phyloP scores from a whole-genome alignment of 208 protist genomes.

The Naegleria fowleri region DNA sequence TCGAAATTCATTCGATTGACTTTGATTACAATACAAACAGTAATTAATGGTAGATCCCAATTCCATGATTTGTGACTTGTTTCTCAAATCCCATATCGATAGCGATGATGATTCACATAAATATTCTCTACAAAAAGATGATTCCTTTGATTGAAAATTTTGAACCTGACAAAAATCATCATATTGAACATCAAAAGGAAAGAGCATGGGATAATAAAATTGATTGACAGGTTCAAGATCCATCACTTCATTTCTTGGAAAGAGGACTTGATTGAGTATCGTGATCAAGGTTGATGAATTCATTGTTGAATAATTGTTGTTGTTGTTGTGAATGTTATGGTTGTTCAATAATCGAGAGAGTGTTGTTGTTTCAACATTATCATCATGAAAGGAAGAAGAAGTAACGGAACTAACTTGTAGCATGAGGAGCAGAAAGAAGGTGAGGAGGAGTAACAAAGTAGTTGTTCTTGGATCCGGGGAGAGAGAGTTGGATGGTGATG shows the following conservation, averaged over 20 bases:
- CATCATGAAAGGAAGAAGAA: too few relatives aligned
- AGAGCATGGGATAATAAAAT: not conserved
- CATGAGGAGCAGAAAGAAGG: too few relatives aligned
- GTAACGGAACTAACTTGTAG: too few relatives aligned
- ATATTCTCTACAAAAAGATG: not conserved
- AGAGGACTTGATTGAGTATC: not conserved
- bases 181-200: not conserved
- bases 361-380: too few relatives aligned
- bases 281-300: too few relatives aligned
- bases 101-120: not conserved
- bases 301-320: too few relatives aligned
- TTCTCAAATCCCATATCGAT: not conserved
- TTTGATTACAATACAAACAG: not conserved
- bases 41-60: not conserved
- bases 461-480: too few relatives aligned
- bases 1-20: not conserved
- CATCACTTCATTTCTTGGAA: not conserved
- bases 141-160: too few relatives aligned
- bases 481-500: too few relatives aligned
- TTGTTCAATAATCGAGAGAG: too few relatives aligned
- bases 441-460: too few relatives aligned
- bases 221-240: not conserved
- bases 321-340: too few relatives aligned
- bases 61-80: not conserved
- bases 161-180: not conserved